Evolutionary conservation across 2,329 filamentous ascomycete genomes (phyloP).

Genomic region (Aspergillus sp.): DNA sequence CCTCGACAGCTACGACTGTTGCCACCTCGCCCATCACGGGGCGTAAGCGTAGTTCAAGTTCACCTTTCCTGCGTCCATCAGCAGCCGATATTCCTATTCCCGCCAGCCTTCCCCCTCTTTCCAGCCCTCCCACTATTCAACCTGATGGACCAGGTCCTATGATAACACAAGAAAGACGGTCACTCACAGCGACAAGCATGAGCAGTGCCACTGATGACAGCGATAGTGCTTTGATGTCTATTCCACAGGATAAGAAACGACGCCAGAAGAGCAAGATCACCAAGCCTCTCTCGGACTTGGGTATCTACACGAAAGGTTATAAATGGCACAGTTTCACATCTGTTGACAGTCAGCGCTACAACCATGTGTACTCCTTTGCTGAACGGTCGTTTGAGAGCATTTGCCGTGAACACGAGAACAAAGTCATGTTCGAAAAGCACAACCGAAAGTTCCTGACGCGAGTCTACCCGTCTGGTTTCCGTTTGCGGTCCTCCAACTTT

Average conservation of each 20-base stretch:
- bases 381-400: slow-evolving; percentile 81
- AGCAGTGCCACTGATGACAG: slow-evolving; percentile 69
- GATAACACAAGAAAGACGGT: slow-evolving; percentile 46
- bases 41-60: slow-evolving; percentile 66
- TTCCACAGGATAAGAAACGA: slow-evolving; percentile 52
- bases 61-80: slow-evolving; percentile 61
- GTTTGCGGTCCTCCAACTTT: slow-evolving; percentile 86
- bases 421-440: slow-evolving; percentile 74
- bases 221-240: slow-evolving; percentile 51
- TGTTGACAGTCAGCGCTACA: slow-evolving; percentile 74
- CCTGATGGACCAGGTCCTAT: slow-evolving; percentile 39
- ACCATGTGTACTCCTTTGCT: slow-evolving; percentile 93
- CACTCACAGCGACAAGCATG: slow-evolving; percentile 48
- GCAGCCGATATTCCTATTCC: slow-evolving; percentile 53
- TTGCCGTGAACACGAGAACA: slow-evolving; percentile 67
- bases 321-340: slow-evolving; percentile 78
- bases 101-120: slow-evolving; percentile 42
- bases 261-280: slow-evolving; percentile 75
- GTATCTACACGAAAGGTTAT: slow-evolving; percentile 68
- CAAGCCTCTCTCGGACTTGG: slow-evolving; percentile 73
- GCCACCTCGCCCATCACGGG: slow-evolving; percentile 14
- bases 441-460: slow-evolving; percentile 89
- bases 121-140: slow-evolving; percentile 49
- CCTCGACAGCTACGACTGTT: slow-evolving; percentile 23
- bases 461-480: slow-evolving; percentile 79